These are phyloP conservation scores for Stephania yunnanensis DNA, from an alignment of 164 flowering plant species.

Conservation along the genomic window DNA sequence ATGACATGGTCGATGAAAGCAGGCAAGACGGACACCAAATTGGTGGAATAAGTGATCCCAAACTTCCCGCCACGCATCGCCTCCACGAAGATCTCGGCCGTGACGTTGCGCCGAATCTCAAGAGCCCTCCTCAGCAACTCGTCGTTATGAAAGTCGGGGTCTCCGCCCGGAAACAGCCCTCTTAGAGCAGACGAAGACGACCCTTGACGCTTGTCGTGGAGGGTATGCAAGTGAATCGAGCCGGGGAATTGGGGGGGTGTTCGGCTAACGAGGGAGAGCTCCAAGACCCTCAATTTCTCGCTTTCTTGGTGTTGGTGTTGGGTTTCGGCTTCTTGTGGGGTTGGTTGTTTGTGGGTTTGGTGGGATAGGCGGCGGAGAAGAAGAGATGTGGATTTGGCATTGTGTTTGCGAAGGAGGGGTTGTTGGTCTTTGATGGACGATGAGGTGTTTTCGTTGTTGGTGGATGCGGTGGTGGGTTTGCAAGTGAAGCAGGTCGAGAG, in stretches of 20 bases:
- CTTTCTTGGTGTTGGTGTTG: slow-evolving; percentile 17
- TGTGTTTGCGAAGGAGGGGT: slow-evolving; percentile 44
- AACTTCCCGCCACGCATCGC: slow-evolving; percentile 61
- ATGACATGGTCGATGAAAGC: slow-evolving; percentile 67
- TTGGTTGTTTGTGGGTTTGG: slow-evolving; percentile 6
- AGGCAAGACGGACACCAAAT: slow-evolving; percentile 39
- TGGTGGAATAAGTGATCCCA: slow-evolving; percentile 63
- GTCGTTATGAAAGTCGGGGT: slow-evolving; percentile 27
- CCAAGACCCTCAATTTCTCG: slow-evolving; percentile 33
- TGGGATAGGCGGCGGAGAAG: slow-evolving; percentile 35
- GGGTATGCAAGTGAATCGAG: slow-evolving; percentile 40
- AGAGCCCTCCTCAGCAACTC: slow-evolving; percentile 57
- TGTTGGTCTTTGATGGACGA: background rate
- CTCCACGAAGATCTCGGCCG: slow-evolving; percentile 53
- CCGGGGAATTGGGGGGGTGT: slow-evolving; percentile 69
- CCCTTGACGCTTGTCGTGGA: slow-evolving; percentile 11
- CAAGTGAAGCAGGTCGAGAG: no score
- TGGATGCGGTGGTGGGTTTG: slow-evolving; percentile 3
- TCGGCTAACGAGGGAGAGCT: slow-evolving; percentile 37
- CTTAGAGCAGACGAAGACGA: slow-evolving; percentile 32
- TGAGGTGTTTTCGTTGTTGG: background rate
- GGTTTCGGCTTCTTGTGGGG: background rate
- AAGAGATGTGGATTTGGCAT: slow-evolving; percentile 45
- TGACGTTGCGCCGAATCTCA: slow-evolving; percentile 63
- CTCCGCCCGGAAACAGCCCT: slow-evolving; percentile 17